phyloP scores from a whole-genome alignment of 2,329 filamentous ascomycete species.

The Nigrospora osmanthi region DNA sequence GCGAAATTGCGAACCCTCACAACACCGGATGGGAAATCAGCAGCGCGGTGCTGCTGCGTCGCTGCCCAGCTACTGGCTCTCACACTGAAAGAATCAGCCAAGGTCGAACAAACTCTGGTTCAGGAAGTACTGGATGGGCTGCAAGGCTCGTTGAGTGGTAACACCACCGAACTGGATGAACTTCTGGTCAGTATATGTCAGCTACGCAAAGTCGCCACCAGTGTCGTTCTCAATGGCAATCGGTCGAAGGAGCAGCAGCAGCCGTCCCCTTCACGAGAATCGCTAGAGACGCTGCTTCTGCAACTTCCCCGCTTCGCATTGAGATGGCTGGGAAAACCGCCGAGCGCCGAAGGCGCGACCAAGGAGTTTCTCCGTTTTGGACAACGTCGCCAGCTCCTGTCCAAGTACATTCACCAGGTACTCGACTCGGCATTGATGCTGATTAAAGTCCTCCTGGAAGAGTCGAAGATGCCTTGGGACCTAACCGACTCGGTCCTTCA shows the following conservation, averaged over 20 bases:
- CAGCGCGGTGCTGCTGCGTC: slow-evolving; percentile 41
- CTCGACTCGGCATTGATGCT: slow-evolving; percentile 55
- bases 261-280: slow-evolving; percentile 12
- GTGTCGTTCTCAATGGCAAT: slow-evolving; percentile 27
- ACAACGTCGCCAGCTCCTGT: slow-evolving; percentile 45
- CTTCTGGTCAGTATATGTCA: slow-evolving; percentile 48
- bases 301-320: slow-evolving; percentile 52
- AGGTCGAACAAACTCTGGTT: slow-evolving; percentile 33
- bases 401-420: slow-evolving; percentile 44
- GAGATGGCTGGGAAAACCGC: slow-evolving; percentile 54
- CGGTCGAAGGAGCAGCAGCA: slow-evolving; percentile 6
- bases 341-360: slow-evolving; percentile 38
- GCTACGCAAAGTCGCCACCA: slow-evolving; percentile 46
- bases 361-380: slow-evolving; percentile 56
- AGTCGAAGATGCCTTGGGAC: slow-evolving; percentile 42
- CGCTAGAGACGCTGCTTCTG: slow-evolving; percentile 49
- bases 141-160: slow-evolving; percentile 53
- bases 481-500: slow-evolving; percentile 47
- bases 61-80: slow-evolving; percentile 48
- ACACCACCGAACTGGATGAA: slow-evolving; percentile 51
- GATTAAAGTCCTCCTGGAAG: slow-evolving; percentile 43
- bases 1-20: slow-evolving; percentile 32
- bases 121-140: slow-evolving; percentile 43
- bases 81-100: slow-evolving; percentile 36
- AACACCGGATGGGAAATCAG: slow-evolving; percentile 32